These are phyloP conservation scores for Mucor saturninus DNA, from an alignment of 371 early-diverging fungal species.

Conservation along the genomic window DNA sequence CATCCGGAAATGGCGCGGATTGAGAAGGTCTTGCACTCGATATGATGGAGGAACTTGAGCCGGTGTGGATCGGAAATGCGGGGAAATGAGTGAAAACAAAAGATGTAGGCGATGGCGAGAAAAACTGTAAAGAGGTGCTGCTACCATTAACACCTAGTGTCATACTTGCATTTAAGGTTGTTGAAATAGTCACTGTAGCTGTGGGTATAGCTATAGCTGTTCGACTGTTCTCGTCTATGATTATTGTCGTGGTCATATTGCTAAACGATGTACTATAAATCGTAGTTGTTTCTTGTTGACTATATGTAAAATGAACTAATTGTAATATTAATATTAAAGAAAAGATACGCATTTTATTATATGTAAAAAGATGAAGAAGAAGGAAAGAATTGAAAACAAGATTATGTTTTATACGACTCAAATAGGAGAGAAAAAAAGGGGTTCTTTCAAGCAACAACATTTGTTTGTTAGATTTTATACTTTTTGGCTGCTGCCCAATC, in stretches of 20 bases:
- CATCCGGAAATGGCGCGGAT: constrained; percentile 52
- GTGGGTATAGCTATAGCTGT: constrained; percentile 11
- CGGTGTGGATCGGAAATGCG: constrained; percentile 25
- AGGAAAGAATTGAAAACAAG: constrained; percentile 1
- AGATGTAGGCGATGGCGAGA: constrained; percentile 36
- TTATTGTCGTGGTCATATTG: neutral
- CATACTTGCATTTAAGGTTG: constrained; percentile 8
- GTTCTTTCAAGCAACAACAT: neutral
- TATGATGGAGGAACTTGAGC: constrained; percentile 28
- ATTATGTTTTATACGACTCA: too few species aligned
- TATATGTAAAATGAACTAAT: neutral
- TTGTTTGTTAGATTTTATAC: constrained; percentile 23
- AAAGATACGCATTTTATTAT: neutral
- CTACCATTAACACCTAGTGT: constrained; percentile 4
- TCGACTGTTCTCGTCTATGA: neutral
- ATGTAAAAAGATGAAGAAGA: neutral
- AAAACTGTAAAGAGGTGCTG: constrained; percentile 6
- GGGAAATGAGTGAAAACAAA: constrained; percentile 43
- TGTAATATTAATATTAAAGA: constrained; percentile 3
- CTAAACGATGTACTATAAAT: constrained; percentile 10
- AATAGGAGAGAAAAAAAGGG: constrained; percentile 6
- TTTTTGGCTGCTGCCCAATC: constrained; percentile 64
- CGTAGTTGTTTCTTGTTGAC: constrained; percentile 5
- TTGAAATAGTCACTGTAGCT: constrained; percentile 6
- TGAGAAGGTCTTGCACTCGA: constrained; percentile 41